A percentile compares a stretch with the other conserved stretches of the same genome.
These are phyloP conservation scores for Ogataea methanolica DNA, from an alignment of 805 yeast species.

Conservation along the genomic window DNA sequence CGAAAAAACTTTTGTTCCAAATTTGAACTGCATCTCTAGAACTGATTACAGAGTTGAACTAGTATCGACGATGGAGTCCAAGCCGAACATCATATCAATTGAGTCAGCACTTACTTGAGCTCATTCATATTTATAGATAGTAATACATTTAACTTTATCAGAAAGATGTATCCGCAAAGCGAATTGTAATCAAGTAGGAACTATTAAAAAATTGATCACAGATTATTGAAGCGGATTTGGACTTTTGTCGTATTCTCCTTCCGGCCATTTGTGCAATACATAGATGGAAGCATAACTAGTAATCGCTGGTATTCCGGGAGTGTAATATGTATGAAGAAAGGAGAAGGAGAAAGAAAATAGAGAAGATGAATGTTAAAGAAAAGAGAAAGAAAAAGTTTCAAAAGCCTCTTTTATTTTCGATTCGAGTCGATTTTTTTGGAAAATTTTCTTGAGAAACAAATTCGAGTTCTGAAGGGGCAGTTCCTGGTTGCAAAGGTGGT, in stretches of 20 bases:
- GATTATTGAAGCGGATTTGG: conserved; percentile 25
- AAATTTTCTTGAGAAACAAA: no score
- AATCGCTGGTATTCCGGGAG: conserved; percentile 40
- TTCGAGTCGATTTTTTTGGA: no score
- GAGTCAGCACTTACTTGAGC: no score
- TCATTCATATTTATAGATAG: no score
- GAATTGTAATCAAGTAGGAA: conserved; percentile 22
- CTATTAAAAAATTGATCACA: conserved; percentile 2
- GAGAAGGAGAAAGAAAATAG: conserved; percentile 5
- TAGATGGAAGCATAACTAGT: conserved; percentile 28
- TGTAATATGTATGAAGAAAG: conserved; percentile 26
- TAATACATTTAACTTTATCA: no score
- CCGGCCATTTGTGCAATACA: conserved; percentile 37
- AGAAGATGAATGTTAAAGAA: neutral
- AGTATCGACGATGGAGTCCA: no score
- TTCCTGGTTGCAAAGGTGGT: no score
- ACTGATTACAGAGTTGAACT: no score
- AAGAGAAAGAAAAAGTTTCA: conserved; percentile 1
- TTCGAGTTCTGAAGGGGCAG: no score
- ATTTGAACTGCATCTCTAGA: no score
- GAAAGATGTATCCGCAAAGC: conserved; percentile 28
- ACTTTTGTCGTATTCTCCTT: conserved; percentile 27
- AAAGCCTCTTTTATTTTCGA: neutral
- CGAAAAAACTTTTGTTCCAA: no score
- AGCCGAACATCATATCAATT: no score